Evolutionary conservation across 1,284 basidiomycete species (phyloP), one percentile per base, ranked within the genome.

Genomic region (Marasmius fiardii): DNA sequence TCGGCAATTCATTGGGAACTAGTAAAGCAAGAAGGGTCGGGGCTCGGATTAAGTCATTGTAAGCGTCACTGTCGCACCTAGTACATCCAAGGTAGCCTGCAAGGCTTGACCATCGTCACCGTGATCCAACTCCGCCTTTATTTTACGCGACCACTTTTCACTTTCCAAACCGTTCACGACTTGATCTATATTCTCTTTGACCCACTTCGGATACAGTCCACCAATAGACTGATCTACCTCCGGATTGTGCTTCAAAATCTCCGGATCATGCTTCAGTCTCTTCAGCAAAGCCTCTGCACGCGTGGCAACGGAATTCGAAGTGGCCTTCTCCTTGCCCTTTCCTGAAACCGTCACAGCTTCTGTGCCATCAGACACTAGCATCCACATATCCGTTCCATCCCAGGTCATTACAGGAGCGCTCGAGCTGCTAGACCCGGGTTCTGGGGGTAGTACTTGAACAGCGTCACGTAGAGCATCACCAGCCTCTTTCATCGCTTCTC

Each of bases 401-500:
- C 90, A 93, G 47, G 83, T 67, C 34, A 88, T 65, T 2, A 77
- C 79, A 7, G 75, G 69, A 7, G 67, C 65, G 16, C 62, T 58
- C 2, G 65, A 61, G 0, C 68, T 59, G 16, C 66, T 67, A 6
- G 66, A 71, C 37, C 78, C 80, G 43, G 24, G 26, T 8, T 89
- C 86, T 0, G 93, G 93, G 0, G 94, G 94, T 8, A 97, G 77
- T 51, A 97, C 87, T 67, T 92, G 92, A 63, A 97, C 91, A 11
- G 92, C 93, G 51, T 94, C 92, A 55, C 84, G 83, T 31, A 93
- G 70, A 54, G 86, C 90, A 54, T 87, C 87, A 16, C 87, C 81
- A 4, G 91, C 88, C 62, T 87, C 85, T 61, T 81, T 87, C 70
- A 91, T 71, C 14, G 75, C 86, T 58, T 88, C 87, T 43, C 83